A percentile compares a stretch with the other conserved stretches of the same genome.
These are phyloP conservation scores for Alternaria novae-zelandiae DNA, from an alignment of 2,329 filamentous ascomycete genomes.

Conservation along the genomic window DNA sequence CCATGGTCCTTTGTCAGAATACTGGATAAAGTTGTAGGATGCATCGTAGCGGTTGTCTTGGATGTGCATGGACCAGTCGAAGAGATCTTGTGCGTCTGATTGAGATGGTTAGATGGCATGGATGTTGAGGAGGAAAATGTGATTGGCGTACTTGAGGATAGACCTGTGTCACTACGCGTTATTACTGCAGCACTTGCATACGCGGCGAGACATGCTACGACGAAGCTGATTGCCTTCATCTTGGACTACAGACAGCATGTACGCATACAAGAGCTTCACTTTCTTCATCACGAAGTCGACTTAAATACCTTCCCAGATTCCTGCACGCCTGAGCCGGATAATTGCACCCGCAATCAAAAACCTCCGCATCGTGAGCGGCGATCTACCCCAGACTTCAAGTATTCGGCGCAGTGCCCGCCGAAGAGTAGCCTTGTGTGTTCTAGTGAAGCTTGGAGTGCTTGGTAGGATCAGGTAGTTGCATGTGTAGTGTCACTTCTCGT, in stretches of 20 bases:
- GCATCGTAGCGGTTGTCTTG: constrained; percentile 50
- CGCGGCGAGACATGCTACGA: background rate
- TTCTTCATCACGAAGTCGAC: background rate
- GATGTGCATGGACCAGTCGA: constrained; percentile 23
- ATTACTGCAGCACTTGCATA: background rate
- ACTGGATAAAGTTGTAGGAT: constrained; percentile 53
- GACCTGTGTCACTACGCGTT: background rate
- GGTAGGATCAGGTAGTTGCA: background rate
- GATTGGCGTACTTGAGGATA: background rate
- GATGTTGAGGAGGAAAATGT: background rate
- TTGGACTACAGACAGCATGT: background rate
- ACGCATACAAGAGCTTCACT: background rate
- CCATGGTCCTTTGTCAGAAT: constrained; percentile 53
- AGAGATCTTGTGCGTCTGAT: constrained; percentile 17
- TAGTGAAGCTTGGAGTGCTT: background rate
- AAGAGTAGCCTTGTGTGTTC: background rate
- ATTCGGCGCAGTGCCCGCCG: background rate
- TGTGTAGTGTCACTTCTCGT: background rate
- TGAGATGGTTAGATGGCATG: background rate
- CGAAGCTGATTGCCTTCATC: background rate
- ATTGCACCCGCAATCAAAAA: background rate
- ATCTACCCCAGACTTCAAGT: background rate
- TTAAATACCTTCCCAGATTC: background rate
- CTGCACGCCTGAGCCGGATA: background rate
- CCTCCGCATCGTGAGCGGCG: constrained; percentile 1